Percentiles rank a stretch among this genome's conserved stretches.
Evolutionary conservation across 2,329 filamentous ascomycete species (phyloP).

Genomic region (Arthroderma sp.): DNA sequence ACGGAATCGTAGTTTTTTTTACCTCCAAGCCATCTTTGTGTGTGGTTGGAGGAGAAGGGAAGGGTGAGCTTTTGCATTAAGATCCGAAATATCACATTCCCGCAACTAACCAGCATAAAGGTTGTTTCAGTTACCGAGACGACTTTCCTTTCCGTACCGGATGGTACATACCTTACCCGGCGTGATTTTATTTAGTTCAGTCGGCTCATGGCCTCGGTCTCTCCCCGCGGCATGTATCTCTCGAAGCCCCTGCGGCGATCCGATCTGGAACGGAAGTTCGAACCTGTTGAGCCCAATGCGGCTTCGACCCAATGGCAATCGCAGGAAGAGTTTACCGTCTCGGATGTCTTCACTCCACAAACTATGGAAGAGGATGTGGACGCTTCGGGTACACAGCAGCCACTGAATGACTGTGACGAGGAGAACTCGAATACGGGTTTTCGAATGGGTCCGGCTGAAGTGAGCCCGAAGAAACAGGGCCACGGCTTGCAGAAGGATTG

Average conservation of each 20-base stretch:
- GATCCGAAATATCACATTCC: too few relatives aligned
- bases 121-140: too few relatives aligned
- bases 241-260: constrained; percentile 4
- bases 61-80: too few relatives aligned
- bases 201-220: background rate
- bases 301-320: constrained; percentile 6
- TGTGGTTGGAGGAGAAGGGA: too few relatives aligned
- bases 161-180: too few relatives aligned
- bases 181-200: too few relatives aligned
- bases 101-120: too few relatives aligned
- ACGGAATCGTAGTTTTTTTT: too few relatives aligned
- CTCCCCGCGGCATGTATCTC: constrained; percentile 2
- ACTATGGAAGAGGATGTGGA: background rate
- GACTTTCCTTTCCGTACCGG: too few relatives aligned
- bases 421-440: constrained; percentile 3
- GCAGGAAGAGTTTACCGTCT: constrained; percentile 11
- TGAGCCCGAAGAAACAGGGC: constrained; percentile 4
- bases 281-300: constrained; percentile 3
- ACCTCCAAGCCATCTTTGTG: too few relatives aligned
- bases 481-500: background rate
- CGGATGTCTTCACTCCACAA: constrained; percentile 13
- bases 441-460: constrained; percentile 7
- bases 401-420: background rate
- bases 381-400: background rate
- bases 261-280: constrained; percentile 5